These are phyloP conservation scores for Ophiostoma sp. DNA, from an alignment of 2,329 filamentous ascomycete species.

Conservation along the genomic window DNA sequence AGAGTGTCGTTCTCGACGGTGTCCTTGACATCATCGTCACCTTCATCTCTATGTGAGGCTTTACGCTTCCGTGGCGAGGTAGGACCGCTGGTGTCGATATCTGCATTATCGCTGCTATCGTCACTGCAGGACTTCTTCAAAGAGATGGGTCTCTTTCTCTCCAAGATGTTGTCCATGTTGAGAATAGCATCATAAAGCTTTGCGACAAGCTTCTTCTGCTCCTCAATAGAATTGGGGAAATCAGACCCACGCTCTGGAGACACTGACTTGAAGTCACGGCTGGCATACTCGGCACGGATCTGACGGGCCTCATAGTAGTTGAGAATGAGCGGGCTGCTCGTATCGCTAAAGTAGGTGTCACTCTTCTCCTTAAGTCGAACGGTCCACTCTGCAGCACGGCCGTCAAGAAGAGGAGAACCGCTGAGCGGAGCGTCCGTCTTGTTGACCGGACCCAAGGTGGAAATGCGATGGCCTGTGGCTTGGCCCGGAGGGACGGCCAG, in stretches of 20 bases:
- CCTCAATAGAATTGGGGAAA: slow-evolving; percentile 32
- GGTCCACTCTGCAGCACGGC: slow-evolving; percentile 19
- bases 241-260: not conserved
- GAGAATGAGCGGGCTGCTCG: slow-evolving; percentile 18
- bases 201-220: slow-evolving; percentile 33
- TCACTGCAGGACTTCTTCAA: slow-evolving; percentile 11
- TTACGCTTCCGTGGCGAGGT: not conserved
- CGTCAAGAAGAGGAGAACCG: slow-evolving; percentile 24
- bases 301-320: slow-evolving; percentile 25
- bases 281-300: slow-evolving; percentile 28
- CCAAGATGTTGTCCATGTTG: slow-evolving; percentile 29
- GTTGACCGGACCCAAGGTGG: not conserved
- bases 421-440: slow-evolving; percentile 22
- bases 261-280: slow-evolving; percentile 26
- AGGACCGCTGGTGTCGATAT: not conserved
- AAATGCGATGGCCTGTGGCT: slow-evolving; percentile 11
- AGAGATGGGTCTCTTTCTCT: slow-evolving; percentile 22
- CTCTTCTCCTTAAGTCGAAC: slow-evolving; percentile 24
- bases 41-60: not conserved
- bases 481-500: slow-evolving; percentile 21
- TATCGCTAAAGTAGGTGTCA: not conserved
- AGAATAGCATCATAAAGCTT: slow-evolving; percentile 35
- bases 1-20: not conserved
- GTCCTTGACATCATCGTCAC: not conserved
- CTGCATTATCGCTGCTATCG: not conserved